Conservation (phyloP, 1,139 yeast species). For the Casaregolazyma lundiana region DNA sequence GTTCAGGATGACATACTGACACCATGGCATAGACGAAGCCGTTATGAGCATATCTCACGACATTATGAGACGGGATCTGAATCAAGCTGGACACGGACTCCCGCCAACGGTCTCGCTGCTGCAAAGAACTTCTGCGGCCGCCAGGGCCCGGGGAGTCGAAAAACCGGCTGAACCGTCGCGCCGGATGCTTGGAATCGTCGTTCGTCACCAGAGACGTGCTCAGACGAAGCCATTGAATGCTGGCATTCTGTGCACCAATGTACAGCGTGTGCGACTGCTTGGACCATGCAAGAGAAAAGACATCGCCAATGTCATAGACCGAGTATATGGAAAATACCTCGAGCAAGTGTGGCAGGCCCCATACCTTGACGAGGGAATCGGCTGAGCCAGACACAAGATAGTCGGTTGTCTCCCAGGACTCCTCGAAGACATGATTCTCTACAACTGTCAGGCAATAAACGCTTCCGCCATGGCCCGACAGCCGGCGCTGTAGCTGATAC, state of each 20-base stretch:
- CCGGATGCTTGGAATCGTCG: slow-evolving; percentile 57
- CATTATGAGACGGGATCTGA: slow-evolving; percentile 64
- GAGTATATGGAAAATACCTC: slow-evolving; percentile 69
- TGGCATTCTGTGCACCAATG: slow-evolving; percentile 90
- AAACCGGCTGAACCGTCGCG: slow-evolving; percentile 75
- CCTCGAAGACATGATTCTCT: slow-evolving; percentile 2
- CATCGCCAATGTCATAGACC: slow-evolving; percentile 85
- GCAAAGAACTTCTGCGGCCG: slow-evolving; percentile 44
- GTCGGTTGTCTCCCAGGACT: slow-evolving; percentile 39
- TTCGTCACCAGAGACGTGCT: slow-evolving; percentile 24
- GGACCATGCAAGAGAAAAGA: slow-evolving; percentile 76
- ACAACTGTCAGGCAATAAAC: slow-evolving; percentile 59
- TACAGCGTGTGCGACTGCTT: slow-evolving; percentile 57
- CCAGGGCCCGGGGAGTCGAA: slow-evolving; percentile 91
- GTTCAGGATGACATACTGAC: slow-evolving; percentile 30
- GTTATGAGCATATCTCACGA: slow-evolving; percentile 79
- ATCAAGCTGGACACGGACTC: slow-evolving; percentile 27
- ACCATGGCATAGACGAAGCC: slow-evolving; percentile 80
- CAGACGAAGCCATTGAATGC: slow-evolving; percentile 60
- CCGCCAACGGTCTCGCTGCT: slow-evolving; percentile 10
- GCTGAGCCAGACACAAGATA: slow-evolving; percentile 80
- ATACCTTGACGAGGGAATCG: slow-evolving; percentile 81
- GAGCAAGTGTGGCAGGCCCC: slow-evolving; percentile 49
- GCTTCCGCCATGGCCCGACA: slow-evolving; percentile 63
- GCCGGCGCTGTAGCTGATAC: slow-evolving; percentile 45